Conservation (phyloP, 331 rosid species). For the Arachis monticola region DNA sequence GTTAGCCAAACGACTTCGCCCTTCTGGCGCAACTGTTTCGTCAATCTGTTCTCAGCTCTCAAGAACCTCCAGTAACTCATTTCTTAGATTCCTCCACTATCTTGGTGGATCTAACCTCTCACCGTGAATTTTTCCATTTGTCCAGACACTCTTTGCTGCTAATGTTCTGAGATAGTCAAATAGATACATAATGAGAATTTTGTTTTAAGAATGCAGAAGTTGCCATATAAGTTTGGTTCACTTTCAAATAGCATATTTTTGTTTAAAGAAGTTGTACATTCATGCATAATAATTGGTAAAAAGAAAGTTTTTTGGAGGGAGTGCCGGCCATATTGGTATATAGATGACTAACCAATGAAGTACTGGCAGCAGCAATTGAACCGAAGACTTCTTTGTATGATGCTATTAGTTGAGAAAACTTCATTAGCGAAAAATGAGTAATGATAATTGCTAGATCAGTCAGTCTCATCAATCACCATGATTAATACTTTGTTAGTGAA, state of each 20-base stretch:
- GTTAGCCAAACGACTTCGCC: not conserved
- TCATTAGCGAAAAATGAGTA: not conserved
- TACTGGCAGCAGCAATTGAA: not conserved
- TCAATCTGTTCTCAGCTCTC: not conserved
- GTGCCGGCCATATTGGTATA: not conserved
- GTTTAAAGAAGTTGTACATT: not conserved
- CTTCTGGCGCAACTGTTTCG: not conserved
- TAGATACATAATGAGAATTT: too few relatives aligned
- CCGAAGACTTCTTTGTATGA: not conserved
- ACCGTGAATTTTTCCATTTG: not conserved
- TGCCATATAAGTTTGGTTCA: not conserved
- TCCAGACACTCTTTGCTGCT: not conserved
- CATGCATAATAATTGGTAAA: not conserved
- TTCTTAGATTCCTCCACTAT: not conserved
- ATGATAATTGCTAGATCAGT: not conserved
- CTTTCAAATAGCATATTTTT: too few relatives aligned
- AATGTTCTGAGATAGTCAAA: not conserved
- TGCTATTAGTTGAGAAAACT: not conserved
- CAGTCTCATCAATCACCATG: not conserved
- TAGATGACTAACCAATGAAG: not conserved
- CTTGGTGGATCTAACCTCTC: too few relatives aligned
- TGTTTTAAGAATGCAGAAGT: not conserved
- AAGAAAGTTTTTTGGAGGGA: not conserved
- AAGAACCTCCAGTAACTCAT: not conserved
- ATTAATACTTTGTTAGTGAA: slow-evolving; percentile 13